phyloP scores from a whole-genome alignment of 257 asterid species.

The Lycium ferocissimum region DNA sequence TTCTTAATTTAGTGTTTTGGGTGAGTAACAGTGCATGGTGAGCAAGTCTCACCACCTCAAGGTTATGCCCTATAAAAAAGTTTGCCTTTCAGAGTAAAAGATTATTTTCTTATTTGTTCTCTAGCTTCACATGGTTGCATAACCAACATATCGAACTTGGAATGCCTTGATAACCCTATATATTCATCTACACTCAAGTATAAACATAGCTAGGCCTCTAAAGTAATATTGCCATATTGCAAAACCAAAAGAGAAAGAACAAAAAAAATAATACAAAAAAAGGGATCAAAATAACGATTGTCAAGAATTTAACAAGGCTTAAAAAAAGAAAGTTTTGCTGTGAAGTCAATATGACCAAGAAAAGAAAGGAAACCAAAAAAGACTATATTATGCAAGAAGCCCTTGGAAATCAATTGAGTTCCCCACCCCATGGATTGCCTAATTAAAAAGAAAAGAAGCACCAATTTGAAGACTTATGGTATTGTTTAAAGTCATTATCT shows the following conservation, averaged over 20 bases:
- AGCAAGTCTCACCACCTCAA: background rate
- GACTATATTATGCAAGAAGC: slow-evolving; percentile 3
- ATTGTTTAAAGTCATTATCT: slow-evolving; percentile 3
- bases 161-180: slow-evolving; percentile 1
- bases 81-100: background rate
- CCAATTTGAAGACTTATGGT: background rate
- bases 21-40: background rate
- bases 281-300: background rate
- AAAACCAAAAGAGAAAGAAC: background rate
- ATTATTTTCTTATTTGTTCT: slow-evolving; percentile 18
- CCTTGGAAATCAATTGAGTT: slow-evolving; percentile 5
- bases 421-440: background rate
- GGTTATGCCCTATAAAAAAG: background rate
- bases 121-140: slow-evolving; percentile 24
- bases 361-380: background rate
- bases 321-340: background rate
- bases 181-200: slow-evolving; percentile 12
- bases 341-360: slow-evolving; percentile 13
- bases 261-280: background rate
- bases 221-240: background rate
- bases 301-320: background rate
- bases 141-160: background rate
- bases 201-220: background rate
- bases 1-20: background rate
- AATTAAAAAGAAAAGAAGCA: background rate